phyloP scores from a whole-genome alignment of 257 asterid species.

The Mitragyna speciosa region DNA sequence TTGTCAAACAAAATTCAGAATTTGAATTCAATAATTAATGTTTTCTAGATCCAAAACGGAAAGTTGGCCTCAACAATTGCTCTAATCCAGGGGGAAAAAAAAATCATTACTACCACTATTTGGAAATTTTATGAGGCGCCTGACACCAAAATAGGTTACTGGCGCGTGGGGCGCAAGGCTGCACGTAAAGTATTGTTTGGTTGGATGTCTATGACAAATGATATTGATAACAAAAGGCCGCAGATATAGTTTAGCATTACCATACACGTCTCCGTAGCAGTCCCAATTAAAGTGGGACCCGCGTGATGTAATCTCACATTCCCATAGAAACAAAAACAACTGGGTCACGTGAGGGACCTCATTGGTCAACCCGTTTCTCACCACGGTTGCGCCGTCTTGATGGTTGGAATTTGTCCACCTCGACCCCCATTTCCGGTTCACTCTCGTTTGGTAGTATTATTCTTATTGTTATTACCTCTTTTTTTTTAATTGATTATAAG shows the following conservation, averaged over 20 bases:
- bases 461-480: too few relatives aligned
- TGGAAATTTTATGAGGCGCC: background rate
- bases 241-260: background rate
- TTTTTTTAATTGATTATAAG: too few relatives aligned
- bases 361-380: constrained; percentile 4
- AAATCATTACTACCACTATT: too few relatives aligned
- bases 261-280: too few relatives aligned
- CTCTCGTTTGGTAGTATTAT: background rate
- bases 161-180: background rate
- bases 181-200: background rate
- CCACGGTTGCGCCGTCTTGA: constrained; percentile 24
- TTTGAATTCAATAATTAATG: too few relatives aligned
- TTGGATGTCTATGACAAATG: background rate
- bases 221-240: background rate
- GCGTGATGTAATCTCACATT: background rate
- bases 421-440: background rate
- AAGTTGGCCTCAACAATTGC: too few relatives aligned
- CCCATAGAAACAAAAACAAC: background rate
- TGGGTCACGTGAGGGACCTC: constrained; percentile 12
- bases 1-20: too few relatives aligned
- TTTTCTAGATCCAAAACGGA: too few relatives aligned
- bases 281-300: too few relatives aligned
- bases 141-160: background rate
- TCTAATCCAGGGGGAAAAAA: too few relatives aligned
- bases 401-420: constrained; percentile 5